phyloP scores from a whole-genome alignment of 129 eudicot species.

The Helichrysum umbraculigerum region DNA sequence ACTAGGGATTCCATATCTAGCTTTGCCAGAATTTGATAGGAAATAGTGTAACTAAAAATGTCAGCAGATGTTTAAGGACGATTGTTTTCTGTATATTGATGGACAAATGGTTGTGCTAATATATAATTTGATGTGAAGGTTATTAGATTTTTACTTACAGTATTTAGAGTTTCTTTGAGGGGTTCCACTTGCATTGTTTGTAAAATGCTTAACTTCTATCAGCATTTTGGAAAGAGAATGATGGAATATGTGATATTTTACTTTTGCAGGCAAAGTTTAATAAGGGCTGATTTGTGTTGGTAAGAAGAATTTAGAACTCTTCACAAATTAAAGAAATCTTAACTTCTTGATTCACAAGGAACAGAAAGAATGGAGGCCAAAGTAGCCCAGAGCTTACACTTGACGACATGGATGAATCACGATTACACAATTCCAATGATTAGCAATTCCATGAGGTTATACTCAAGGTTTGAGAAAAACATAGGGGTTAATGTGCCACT shows the following conservation, averaged over 20 bases:
- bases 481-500: slow-evolving; percentile 27
- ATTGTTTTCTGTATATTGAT: too few species aligned
- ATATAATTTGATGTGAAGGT: too few species aligned
- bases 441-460: slow-evolving; percentile 43
- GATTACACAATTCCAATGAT: slow-evolving; percentile 39
- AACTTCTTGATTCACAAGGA: slow-evolving; percentile 12
- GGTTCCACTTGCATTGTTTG: too few species aligned
- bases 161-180: too few species aligned
- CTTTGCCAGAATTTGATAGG: too few species aligned
- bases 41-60: too few species aligned
- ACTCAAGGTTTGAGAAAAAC: slow-evolving; percentile 36
- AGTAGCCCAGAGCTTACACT: slow-evolving; percentile 43
- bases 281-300: background rate
- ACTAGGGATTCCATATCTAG: too few species aligned
- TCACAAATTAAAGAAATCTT: background rate
- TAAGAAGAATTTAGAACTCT: background rate
- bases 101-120: too few species aligned
- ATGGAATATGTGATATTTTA: background rate
- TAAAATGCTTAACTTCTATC: background rate
- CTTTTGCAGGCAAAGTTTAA: background rate
- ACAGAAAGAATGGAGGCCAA: slow-evolving; percentile 54
- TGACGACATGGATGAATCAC: slow-evolving; percentile 43
- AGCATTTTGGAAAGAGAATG: background rate
- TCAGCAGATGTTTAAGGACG: too few species aligned
- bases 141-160: too few species aligned